Conservation (phyloP, 768 basidiomycete species). For the Rhizopogon vesiculosus region DNA sequence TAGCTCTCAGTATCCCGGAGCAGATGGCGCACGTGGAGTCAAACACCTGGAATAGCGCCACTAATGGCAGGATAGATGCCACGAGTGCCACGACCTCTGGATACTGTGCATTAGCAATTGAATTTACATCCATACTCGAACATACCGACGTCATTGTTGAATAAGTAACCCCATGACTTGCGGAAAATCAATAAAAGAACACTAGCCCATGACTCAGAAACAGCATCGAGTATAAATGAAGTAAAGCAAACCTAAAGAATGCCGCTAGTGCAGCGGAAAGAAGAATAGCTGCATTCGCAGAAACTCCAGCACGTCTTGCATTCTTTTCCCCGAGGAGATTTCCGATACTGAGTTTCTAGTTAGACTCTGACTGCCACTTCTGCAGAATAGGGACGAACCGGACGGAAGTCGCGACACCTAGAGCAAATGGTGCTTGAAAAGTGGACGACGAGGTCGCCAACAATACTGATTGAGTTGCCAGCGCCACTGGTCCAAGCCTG, state of each 20-base stretch:
- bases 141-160: slow-evolving; percentile 61
- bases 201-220: slow-evolving; percentile 25
- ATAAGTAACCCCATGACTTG: slow-evolving; percentile 66
- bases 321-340: slow-evolving; percentile 85
- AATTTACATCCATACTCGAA: neutral
- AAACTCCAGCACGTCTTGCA: slow-evolving; percentile 62
- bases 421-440: slow-evolving; percentile 79
- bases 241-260: slow-evolving; percentile 48
- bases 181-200: slow-evolving; percentile 56
- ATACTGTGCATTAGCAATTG: neutral
- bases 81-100: slow-evolving; percentile 30
- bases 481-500: slow-evolving; percentile 72
- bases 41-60: slow-evolving; percentile 77
- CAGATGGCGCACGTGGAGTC: slow-evolving; percentile 73
- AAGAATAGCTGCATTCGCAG: slow-evolving; percentile 61
- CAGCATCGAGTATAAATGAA: neutral
- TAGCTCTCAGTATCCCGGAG: slow-evolving; percentile 75
- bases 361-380: neutral
- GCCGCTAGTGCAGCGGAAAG: slow-evolving; percentile 57
- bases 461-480: slow-evolving; percentile 89
- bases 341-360: slow-evolving; percentile 54
- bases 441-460: slow-evolving; percentile 68
- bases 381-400: slow-evolving; percentile 39
- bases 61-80: slow-evolving; percentile 66
- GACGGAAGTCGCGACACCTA: slow-evolving; percentile 81